Evolutionary conservation across 208 protist genomes (phyloP).

Genomic region (Trypanosoma avium): DNA sequence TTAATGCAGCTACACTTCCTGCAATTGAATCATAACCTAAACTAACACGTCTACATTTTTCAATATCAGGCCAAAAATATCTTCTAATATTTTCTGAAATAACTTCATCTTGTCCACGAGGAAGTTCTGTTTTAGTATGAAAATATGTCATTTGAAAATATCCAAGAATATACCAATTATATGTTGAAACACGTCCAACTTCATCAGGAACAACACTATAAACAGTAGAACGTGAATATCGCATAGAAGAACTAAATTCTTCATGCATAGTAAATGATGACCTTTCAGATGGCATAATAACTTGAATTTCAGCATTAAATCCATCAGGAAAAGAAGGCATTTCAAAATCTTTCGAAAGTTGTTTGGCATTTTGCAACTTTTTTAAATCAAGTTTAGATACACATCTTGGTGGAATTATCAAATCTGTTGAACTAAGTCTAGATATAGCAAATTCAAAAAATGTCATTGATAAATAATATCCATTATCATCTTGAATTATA

Average conservation of each 20-base stretch:
- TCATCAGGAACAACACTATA: slow-evolving; percentile 21
- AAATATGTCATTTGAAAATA: slow-evolving; percentile 24
- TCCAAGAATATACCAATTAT: slow-evolving; percentile 41
- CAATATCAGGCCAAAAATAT: slow-evolving; percentile 41
- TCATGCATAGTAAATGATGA: slow-evolving; percentile 27
- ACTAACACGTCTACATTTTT: slow-evolving; percentile 29
- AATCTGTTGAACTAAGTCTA: background rate
- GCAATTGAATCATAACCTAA: slow-evolving; percentile 30
- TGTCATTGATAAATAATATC: background rate
- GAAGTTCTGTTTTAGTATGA: background rate
- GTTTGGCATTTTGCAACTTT: background rate
- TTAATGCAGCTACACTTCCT: slow-evolving; percentile 11
- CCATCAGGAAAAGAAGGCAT: slow-evolving; percentile 36
- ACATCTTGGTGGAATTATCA: slow-evolving; percentile 1
- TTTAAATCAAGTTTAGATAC: background rate
- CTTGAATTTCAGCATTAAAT: slow-evolving; percentile 41
- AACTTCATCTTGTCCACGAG: background rate
- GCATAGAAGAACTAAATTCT: slow-evolving; percentile 15
- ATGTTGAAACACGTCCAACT: slow-evolving; percentile 30
- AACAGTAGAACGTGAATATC: slow-evolving; percentile 14
- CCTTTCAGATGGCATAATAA: slow-evolving; percentile 32
- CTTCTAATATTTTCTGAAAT: slow-evolving; percentile 18
- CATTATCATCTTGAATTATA: background rate
- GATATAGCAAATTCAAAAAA: background rate
- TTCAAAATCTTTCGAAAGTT: background rate